Percentiles rank a stretch among this genome's conserved stretches.
These are phyloP conservation scores for Dunaliella sp. DNA, from an alignment of 139 green algal species.

Conservation along the genomic window DNA sequence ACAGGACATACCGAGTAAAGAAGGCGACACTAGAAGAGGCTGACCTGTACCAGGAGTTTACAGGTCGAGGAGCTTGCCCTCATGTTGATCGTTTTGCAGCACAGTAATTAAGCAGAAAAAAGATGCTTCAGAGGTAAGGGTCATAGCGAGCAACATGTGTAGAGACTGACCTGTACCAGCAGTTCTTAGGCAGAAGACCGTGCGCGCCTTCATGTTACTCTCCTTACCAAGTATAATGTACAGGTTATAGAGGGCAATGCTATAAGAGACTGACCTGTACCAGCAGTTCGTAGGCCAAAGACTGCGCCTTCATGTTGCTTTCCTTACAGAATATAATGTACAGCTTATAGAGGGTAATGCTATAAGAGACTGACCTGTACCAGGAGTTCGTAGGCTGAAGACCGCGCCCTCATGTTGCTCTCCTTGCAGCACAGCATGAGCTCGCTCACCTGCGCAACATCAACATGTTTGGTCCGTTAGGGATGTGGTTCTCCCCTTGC, in stretches of 20 bases:
- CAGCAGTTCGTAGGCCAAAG: conserved; percentile 88
- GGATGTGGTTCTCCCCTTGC: too few species aligned
- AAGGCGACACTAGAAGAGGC: too few species aligned
- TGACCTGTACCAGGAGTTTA: conserved; percentile 77
- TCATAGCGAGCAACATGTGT: too few species aligned
- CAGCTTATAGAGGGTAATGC: too few species aligned
- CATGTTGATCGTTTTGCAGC: conserved; percentile 91
- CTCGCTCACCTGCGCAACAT: conserved; percentile 75
- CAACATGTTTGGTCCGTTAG: too few species aligned
- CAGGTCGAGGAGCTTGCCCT: conserved; percentile 83
- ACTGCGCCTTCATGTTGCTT: too few species aligned
- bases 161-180: conserved; percentile 73
- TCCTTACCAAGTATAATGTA: too few species aligned
- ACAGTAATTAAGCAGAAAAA: too few species aligned
- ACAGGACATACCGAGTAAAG: too few species aligned
- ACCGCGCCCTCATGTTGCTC: conserved; percentile 80
- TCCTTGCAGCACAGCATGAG: conserved; percentile 95
- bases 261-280: conserved; percentile 70
- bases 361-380: conserved; percentile 70
- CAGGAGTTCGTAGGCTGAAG: conserved; percentile 84
- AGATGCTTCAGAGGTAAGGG: too few species aligned
- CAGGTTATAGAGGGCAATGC: too few species aligned
- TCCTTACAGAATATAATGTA: too few species aligned
- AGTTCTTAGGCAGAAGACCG: conserved; percentile 82
- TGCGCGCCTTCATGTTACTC: conserved; percentile 82